Conservation (phyloP, 768 basidiomycete species). For the Podaxis pistillaris region DNA sequence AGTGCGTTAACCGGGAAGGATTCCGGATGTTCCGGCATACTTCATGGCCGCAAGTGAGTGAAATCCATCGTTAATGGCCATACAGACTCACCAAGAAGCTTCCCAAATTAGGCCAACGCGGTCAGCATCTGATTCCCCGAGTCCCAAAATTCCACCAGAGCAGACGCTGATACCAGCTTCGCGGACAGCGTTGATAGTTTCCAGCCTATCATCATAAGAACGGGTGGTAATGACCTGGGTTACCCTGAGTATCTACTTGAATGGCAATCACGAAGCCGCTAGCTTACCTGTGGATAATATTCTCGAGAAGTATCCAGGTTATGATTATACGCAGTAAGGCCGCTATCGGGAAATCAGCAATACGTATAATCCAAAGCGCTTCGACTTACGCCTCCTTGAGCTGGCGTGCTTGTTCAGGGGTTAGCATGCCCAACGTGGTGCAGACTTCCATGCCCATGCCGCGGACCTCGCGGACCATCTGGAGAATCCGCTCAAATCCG, state of each 20-base stretch:
- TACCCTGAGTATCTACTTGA: background rate
- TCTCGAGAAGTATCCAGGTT: conserved; percentile 98
- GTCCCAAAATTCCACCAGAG: conserved; percentile 92
- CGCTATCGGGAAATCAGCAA: conserved; percentile 41
- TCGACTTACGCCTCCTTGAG: conserved; percentile 85
- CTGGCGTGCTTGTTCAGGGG: conserved; percentile 86
- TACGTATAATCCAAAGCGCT: background rate
- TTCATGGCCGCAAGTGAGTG: conserved; percentile 29
- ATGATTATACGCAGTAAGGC: conserved; percentile 97
- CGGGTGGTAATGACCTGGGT: conserved; percentile 90
- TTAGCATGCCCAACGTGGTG: conserved; percentile 96
- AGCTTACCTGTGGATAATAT: conserved; percentile 82
- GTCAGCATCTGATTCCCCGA: conserved; percentile 89
- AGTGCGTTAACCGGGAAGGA: conserved; percentile 98
- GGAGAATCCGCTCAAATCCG: conserved; percentile 89
- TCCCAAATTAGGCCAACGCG: conserved; percentile 94
- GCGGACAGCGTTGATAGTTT: conserved; percentile 87
- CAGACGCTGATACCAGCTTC: conserved; percentile 97
- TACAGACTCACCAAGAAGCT: conserved; percentile 70
- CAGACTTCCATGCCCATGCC: conserved; percentile 99
- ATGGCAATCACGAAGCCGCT: background rate
- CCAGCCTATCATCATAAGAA: conserved; percentile 89
- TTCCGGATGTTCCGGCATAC: conserved; percentile 96
- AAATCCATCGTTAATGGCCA: background rate
- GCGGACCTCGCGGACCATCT: conserved; percentile 89